Percentiles rank a stretch among this genome's conserved stretches.
These are phyloP conservation scores for Urochloa ruziziensis DNA, from an alignment of 176 grass and related monocot genomes.

Conservation along the genomic window DNA sequence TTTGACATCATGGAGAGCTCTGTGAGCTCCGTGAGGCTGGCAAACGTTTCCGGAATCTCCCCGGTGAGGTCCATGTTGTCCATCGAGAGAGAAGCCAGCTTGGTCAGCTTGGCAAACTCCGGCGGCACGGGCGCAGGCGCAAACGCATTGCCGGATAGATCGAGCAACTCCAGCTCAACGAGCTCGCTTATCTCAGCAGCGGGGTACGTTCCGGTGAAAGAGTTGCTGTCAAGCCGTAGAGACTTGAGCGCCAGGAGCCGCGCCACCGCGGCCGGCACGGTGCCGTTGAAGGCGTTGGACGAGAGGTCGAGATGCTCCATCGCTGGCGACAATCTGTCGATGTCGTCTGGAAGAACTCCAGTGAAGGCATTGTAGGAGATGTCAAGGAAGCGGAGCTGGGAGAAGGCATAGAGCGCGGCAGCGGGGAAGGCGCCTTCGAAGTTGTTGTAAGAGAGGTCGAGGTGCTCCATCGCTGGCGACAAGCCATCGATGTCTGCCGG, in stretches of 20 bases:
- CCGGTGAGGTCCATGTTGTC: conserved; percentile 21
- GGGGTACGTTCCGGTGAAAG: conserved; percentile 56
- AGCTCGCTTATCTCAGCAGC: conserved; percentile 36
- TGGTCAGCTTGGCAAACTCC: conserved; percentile 43
- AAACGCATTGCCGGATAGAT: conserved; percentile 40
- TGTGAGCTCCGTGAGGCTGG: conserved; percentile 26
- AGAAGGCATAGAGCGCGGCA: conserved; percentile 48
- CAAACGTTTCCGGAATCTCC: conserved; percentile 39
- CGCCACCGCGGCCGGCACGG: conserved; percentile 43
- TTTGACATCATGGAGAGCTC: conserved; percentile 28
- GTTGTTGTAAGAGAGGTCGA: conserved; percentile 52
- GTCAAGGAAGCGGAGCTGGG: conserved; percentile 39
- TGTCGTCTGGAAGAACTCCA: conserved; percentile 37
- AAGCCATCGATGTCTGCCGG: conserved; percentile 37
- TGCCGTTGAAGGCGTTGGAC: conserved; percentile 39
- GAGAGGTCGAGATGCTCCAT: conserved; percentile 52
- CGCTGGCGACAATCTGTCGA: conserved; percentile 11
- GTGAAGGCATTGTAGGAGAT: conserved; percentile 55
- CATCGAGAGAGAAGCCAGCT: conserved; percentile 43
- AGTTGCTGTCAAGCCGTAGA: conserved; percentile 39
- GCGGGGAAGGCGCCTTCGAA: conserved; percentile 49
- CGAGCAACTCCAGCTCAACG: conserved; percentile 8
- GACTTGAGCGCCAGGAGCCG: conserved; percentile 17
- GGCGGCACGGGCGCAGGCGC: conserved; percentile 11
- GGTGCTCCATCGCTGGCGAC: conserved; percentile 13